Evolutionary conservation across 2,329 filamentous ascomycete genomes (phyloP).

Genomic region (Fusarium sp.): DNA sequence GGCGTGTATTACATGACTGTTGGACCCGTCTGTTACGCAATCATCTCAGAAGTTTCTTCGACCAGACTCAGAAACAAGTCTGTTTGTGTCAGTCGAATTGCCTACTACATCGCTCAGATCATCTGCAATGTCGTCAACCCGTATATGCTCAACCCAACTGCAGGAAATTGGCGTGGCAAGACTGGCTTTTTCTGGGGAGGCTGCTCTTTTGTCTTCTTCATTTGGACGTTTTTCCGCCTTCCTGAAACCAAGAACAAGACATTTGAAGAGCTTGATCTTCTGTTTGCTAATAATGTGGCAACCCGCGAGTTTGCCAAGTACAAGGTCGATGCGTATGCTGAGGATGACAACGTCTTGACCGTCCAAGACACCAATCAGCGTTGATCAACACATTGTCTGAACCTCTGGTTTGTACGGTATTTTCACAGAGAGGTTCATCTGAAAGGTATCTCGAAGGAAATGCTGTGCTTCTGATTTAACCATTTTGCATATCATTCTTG

Average conservation of each 20-base stretch:
- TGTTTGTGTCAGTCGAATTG: conserved; percentile 49
- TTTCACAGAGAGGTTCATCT: background rate
- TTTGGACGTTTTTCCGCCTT: conserved; percentile 61
- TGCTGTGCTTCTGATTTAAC: background rate
- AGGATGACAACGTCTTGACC: conserved; percentile 4
- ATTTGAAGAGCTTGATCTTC: conserved; percentile 62
- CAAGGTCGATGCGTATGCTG: conserved; percentile 45
- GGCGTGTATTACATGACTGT: conserved; percentile 51
- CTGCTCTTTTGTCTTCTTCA: conserved; percentile 45
- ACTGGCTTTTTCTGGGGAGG: conserved; percentile 55
- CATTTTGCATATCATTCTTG: background rate
- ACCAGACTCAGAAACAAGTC: conserved; percentile 51
- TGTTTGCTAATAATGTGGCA: conserved; percentile 56
- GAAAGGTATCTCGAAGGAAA: too few species aligned
- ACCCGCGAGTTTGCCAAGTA: conserved; percentile 52
- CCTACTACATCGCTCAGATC: conserved; percentile 36
- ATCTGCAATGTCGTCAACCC: conserved; percentile 41
- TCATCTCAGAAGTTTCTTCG: conserved; percentile 50
- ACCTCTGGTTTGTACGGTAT: background rate
- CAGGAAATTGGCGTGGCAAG: conserved; percentile 43
- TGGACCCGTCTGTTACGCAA: conserved; percentile 53
- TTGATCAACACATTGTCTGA: background rate
- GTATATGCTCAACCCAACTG: conserved; percentile 43
- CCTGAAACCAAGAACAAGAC: conserved; percentile 57
- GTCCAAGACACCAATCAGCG: background rate